phyloP scores from a whole-genome alignment of 2,329 filamentous ascomycete genomes.

The Blastomyces emzantsi region DNA sequence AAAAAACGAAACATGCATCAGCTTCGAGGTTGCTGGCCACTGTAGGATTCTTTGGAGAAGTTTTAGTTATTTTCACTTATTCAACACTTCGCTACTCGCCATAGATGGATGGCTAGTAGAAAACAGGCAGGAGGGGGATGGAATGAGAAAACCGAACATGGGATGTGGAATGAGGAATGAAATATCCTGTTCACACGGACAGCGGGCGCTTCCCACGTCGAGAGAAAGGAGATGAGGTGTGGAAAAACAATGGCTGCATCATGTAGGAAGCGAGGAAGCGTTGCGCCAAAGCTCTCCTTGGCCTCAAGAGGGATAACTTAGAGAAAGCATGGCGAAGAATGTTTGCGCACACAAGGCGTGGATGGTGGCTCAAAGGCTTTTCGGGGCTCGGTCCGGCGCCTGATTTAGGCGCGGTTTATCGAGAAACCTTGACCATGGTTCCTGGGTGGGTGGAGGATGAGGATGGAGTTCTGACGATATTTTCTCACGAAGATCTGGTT shows the following conservation, averaged over 20 bases:
- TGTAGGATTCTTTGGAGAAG: not conserved
- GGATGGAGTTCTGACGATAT: too few relatives aligned
- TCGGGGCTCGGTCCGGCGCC: not conserved
- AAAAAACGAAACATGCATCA: not conserved
- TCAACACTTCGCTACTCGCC: too few relatives aligned
- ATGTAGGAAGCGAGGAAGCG: not conserved
- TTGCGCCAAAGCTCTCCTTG: not conserved
- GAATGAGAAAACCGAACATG: not conserved
- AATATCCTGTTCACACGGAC: not conserved
- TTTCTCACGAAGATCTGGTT: too few relatives aligned
- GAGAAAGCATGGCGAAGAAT: not conserved
- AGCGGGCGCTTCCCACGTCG: not conserved
- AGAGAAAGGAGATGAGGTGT: not conserved
- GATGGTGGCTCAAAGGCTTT: not conserved
- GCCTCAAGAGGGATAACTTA: not conserved
- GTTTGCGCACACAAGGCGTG: not conserved
- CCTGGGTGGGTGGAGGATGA: not conserved
- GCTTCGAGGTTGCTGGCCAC: too few relatives aligned
- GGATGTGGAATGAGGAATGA: not conserved
- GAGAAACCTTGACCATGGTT: not conserved
- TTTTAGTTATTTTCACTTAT: not conserved
- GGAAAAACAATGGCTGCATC: not conserved
- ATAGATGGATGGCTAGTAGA: too few relatives aligned
- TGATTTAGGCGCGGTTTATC: slow-evolving; percentile 1
- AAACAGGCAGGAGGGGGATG: too few relatives aligned